phyloP scores from a whole-genome alignment of 2,329 filamentous ascomycete genomes.

The Fusarium globosum region DNA sequence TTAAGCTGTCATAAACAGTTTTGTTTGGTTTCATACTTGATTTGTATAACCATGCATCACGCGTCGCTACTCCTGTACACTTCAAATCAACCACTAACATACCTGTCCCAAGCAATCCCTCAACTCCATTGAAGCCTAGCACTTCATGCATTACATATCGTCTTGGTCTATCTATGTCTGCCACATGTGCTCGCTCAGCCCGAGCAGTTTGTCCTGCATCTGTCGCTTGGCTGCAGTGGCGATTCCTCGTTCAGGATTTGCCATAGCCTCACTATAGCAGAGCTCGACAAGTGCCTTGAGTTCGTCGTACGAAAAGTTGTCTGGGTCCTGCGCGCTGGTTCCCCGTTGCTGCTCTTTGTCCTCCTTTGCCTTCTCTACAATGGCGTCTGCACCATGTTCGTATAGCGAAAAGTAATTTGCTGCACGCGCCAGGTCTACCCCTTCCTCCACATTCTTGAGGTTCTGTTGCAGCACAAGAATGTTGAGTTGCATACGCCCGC shows the following conservation, averaged over 20 bases:
- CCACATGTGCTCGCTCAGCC: conserved; percentile 79
- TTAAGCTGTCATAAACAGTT: background rate
- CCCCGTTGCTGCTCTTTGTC: conserved; percentile 52
- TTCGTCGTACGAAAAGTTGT: conserved; percentile 72
- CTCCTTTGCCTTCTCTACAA: conserved; percentile 71
- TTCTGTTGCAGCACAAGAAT: conserved; percentile 96
- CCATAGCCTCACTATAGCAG: conserved; percentile 74
- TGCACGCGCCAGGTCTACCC: conserved; percentile 71
- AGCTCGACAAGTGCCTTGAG: conserved; percentile 73
- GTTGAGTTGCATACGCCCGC: conserved; percentile 90
- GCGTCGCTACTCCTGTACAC: conserved; percentile 5
- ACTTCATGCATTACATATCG: background rate
- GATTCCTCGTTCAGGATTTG: conserved; percentile 75
- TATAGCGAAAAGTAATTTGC: conserved; percentile 78
- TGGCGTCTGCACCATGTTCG: conserved; percentile 70
- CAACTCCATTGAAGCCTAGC: conserved; percentile 24
- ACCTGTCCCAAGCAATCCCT: conserved; percentile 12
- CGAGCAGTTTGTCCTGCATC: conserved; percentile 76
- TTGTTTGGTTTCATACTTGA: background rate
- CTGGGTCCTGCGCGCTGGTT: conserved; percentile 48
- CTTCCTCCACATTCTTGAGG: conserved; percentile 88
- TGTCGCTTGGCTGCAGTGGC: conserved; percentile 73
- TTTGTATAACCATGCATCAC: conserved; percentile 14
- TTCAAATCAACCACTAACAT: conserved; percentile 3
- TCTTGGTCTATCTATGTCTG: conserved; percentile 52